phyloP scores from a whole-genome alignment of 495 filamentous ascomycete genomes.

The Aspergillus sparsus region DNA sequence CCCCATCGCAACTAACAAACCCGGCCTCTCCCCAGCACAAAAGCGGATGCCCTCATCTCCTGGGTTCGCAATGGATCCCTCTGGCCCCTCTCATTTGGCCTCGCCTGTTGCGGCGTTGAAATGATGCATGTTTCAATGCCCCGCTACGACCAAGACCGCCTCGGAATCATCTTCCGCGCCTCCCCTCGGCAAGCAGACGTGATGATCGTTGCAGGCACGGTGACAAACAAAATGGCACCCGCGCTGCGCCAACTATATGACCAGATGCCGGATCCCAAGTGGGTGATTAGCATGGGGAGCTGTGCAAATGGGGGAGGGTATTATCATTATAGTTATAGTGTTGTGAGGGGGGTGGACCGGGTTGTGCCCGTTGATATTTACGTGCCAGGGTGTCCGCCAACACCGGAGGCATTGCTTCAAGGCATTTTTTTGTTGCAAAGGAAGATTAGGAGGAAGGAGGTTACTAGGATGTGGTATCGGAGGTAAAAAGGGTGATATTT shows the following conservation, averaged over 20 bases:
- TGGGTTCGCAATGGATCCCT: constrained; percentile 92
- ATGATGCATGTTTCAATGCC: constrained; percentile 99
- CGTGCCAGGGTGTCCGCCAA: constrained; percentile 92
- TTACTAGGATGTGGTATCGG: constrained; percentile 50
- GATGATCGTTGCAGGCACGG: constrained; percentile 95
- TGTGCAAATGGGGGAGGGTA: constrained; percentile 97
- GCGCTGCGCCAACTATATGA: constrained; percentile 94
- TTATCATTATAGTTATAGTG: constrained; percentile 95
- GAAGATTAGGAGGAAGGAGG: constrained; percentile 75
- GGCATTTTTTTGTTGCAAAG: constrained; percentile 84
- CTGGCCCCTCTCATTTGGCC: constrained; percentile 98
- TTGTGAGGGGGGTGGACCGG: constrained; percentile 87
- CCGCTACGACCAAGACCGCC: constrained; percentile 92
- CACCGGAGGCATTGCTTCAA: constrained; percentile 84
- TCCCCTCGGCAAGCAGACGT: constrained; percentile 94
- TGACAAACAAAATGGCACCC: constrained; percentile 98
- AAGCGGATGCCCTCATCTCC: background rate
- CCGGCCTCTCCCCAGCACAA: background rate
- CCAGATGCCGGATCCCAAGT: constrained; percentile 96
- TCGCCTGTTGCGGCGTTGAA: constrained; percentile 94
- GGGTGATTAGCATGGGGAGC: constrained; percentile 93
- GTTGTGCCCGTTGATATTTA: constrained; percentile 96
- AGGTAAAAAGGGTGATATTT: background rate
- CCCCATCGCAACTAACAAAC: background rate
- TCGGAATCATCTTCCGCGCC: constrained; percentile 96